A percentile compares a stretch with the other conserved stretches of the same genome.
Conservation (phyloP, 768 basidiomycete genomes). For the Rhizopogon vinicolor region DNA sequence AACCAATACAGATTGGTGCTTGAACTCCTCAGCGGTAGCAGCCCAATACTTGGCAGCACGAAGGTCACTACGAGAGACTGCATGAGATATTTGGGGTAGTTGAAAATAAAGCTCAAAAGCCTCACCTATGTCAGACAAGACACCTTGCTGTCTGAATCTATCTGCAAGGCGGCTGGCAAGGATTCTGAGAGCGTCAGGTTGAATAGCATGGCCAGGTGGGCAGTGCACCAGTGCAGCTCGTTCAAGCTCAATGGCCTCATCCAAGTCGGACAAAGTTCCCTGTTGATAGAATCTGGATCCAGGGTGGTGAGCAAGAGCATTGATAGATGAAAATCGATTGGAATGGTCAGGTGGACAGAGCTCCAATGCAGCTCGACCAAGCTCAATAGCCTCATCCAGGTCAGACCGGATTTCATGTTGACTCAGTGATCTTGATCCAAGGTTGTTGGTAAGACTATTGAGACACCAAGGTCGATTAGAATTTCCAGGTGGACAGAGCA, state of each 20-base stretch:
- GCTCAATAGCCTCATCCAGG: slow-evolving; percentile 21
- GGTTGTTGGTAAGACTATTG: slow-evolving; percentile 9
- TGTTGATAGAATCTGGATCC: too few species aligned
- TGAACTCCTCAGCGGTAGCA: background rate
- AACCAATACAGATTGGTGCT: background rate
- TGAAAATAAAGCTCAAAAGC: background rate
- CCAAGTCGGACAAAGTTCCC: slow-evolving; percentile 18
- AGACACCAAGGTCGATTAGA: slow-evolving; percentile 13
- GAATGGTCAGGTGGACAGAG: slow-evolving; percentile 12
- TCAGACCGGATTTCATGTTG: slow-evolving; percentile 12
- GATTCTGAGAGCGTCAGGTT: background rate
- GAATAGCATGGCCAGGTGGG: slow-evolving; percentile 6
- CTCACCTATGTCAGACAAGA: background rate
- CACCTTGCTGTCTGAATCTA: background rate
- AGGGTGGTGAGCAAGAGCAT: slow-evolving; percentile 9
- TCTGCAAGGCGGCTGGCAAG: background rate
- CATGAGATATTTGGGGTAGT: background rate
- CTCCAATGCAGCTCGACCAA: slow-evolving; percentile 19
- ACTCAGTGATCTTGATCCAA: too few species aligned
- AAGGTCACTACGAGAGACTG: background rate
- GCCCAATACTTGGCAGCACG: background rate
- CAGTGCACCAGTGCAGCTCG: slow-evolving; percentile 17
- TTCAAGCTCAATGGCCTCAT: slow-evolving; percentile 20
- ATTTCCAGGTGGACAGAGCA: slow-evolving; percentile 11
- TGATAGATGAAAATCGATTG: slow-evolving; percentile 10